These are phyloP conservation scores for Rhynchospora pubera DNA, from an alignment of 176 grass and related monocot species.

Conservation along the genomic window DNA sequence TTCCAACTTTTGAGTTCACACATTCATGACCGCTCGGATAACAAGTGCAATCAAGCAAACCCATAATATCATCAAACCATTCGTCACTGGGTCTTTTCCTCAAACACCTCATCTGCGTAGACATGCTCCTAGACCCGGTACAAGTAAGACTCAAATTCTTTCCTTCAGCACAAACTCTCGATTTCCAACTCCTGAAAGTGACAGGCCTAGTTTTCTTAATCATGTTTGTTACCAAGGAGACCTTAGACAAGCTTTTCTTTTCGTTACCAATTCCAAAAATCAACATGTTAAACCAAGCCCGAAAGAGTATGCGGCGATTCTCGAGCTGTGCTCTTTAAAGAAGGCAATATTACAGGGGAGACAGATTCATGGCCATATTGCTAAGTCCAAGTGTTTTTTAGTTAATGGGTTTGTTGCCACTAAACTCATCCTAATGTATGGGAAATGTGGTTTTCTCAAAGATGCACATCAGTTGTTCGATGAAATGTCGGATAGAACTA, in stretches of 20 bases:
- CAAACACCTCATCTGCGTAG: too few species aligned
- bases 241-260: conserved; percentile 41
- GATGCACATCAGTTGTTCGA: conserved; percentile 60
- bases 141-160: too few species aligned
- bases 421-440: conserved; percentile 86
- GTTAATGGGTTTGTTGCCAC: conserved; percentile 55
- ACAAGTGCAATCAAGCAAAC: too few species aligned
- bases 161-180: too few species aligned
- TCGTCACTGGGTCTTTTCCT: too few species aligned
- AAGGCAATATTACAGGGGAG: conserved; percentile 35
- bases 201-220: too few species aligned
- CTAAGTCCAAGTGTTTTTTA: conserved; percentile 25
- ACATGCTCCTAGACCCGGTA: too few species aligned
- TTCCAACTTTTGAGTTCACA: too few species aligned
- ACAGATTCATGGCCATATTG: conserved; percentile 59
- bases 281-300: conserved; percentile 21
- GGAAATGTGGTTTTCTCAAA: conserved; percentile 43
- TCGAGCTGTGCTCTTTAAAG: conserved; percentile 57
- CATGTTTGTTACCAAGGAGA: conserved; percentile 54
- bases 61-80: too few species aligned
- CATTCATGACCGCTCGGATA: too few species aligned
- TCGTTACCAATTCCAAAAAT: conserved; percentile 22
- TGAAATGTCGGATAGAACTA: conserved; percentile 52
- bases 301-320: conserved; percentile 53
- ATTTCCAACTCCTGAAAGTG: too few species aligned